These are phyloP conservation scores for Serendipita vermifera DNA, from an alignment of 768 basidiomycete genomes.

Conservation along the genomic window DNA sequence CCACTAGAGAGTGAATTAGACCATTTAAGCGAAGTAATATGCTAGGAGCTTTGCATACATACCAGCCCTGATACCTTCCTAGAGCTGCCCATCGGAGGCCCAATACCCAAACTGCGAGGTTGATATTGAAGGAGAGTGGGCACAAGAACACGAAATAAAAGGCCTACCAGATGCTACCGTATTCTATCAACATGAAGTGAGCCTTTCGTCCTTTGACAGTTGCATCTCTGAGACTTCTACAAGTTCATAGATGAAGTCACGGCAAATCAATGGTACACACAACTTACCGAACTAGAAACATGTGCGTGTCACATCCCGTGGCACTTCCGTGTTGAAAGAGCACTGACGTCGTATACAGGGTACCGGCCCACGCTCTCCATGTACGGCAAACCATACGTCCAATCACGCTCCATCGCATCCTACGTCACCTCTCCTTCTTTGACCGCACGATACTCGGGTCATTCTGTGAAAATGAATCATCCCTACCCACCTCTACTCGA, in stretches of 20 bases:
- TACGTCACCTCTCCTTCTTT: conserved; percentile 25
- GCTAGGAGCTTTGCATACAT: no score
- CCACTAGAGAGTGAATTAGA: no score
- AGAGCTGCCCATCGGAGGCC: no score
- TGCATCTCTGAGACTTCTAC: not conserved
- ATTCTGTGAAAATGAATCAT: conserved; percentile 26
- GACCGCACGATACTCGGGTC: conserved; percentile 26
- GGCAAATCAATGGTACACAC: conserved; percentile 24
- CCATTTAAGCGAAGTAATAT: no score
- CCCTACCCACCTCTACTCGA: conserved; percentile 24
- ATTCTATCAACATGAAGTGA: conserved; percentile 18
- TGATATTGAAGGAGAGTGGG: not conserved
- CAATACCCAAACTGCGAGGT: not conserved
- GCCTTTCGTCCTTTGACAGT: not conserved
- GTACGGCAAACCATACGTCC: conserved; percentile 28
- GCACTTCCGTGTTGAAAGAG: not conserved
- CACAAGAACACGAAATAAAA: not conserved
- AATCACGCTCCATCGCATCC: conserved; percentile 27
- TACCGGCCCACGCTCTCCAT: conserved; percentile 30
- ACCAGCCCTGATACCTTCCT: no score
- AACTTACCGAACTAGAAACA: conserved; percentile 23
- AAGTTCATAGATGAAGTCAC: conserved; percentile 22
- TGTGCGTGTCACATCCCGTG: conserved; percentile 20
- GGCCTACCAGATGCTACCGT: conserved; percentile 17
- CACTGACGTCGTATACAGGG: conserved; percentile 19